Evolutionary conservation across 2,329 filamentous ascomycete genomes (phyloP), one percentile per base, ranked within the genome.

Genomic region (Colletotrichum horii): DNA sequence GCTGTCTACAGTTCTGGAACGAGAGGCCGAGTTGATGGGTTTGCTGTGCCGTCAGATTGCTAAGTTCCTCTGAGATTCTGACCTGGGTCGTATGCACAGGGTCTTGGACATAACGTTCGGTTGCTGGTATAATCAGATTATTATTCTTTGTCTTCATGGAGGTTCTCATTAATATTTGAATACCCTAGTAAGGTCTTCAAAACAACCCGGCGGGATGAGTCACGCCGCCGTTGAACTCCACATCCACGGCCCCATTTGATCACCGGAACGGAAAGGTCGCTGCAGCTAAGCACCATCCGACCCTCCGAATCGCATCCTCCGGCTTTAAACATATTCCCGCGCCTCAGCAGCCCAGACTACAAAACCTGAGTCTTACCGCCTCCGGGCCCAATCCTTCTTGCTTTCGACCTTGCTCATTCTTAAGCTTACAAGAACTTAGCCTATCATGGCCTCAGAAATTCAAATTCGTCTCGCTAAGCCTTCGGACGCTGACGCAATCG

Each of bases 401-500:
- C 8, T 1, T 22, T 14, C 4, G 11, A 52, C n/a, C 8, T 52
- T 52, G 6, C 43, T 24, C 8, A 16, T 8, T n/a, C 15, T 19
- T 3, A 30, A 1, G 1, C 38, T 52, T 12, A 22, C 11, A 4
- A 5, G n/a, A 32, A 16, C 7, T 52, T 34, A 4, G 9, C 28
- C 11, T 4, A 36, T 30, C 5, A 60, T 60, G 34, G 12, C n/a
- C 6, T 34, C 38, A 32, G 30, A 55, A 22, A 38, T 26, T 22
- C 34, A 5, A 9, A 52, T 65, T 28, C 77, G 76, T 4, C 48
- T 16, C 3, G 79, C 78, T 3, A 72, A 71, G 22, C 8, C 52
- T 1, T 74, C 70, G 5, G 78, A 79, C 48, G 73, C 67, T 11
- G 30, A 61, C 43, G 70, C 70, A 30, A 79, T 80, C 4, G 68